Evolutionary conservation across 208 protist genomes (phyloP).

Genomic region (Spongospora subterranea): DNA sequence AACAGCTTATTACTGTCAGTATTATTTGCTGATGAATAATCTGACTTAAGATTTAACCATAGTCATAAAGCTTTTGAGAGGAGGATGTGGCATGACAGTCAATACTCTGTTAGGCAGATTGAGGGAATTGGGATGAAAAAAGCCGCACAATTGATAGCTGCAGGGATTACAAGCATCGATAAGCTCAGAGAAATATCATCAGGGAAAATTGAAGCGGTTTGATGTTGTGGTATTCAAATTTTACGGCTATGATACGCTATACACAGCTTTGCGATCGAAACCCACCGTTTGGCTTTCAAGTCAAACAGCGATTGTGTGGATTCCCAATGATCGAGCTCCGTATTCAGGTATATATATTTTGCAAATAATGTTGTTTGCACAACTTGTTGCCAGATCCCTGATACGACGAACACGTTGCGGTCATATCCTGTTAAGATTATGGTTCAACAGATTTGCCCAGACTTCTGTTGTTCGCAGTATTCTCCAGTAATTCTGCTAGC

Average conservation of each 20-base stretch:
- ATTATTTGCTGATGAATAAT: neutral
- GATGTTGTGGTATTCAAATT: neutral
- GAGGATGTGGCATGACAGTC: conserved; percentile 37
- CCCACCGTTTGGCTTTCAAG: conserved; percentile 33
- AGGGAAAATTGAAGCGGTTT: conserved; percentile 36
- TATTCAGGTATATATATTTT: neutral
- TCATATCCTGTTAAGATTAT: neutral
- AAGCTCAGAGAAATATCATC: conserved; percentile 11
- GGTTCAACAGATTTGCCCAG: neutral
- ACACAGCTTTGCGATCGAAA: neutral
- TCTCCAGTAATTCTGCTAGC: neutral
- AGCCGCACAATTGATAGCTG: neutral
- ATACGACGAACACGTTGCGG: no score
- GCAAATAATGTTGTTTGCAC: no score
- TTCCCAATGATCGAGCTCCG: neutral
- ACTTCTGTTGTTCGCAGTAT: neutral
- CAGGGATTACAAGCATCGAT: neutral
- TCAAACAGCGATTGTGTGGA: neutral
- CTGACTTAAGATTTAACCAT: neutral
- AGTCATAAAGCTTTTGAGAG: neutral
- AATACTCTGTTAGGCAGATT: neutral
- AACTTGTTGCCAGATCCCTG: no score
- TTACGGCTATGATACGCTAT: neutral
- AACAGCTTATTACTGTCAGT: neutral
- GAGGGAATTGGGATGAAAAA: conserved; percentile 31